phyloP scores from a whole-genome alignment of 371 early-diverging fungal genomes.

The Apophysomyces ossiformis region DNA sequence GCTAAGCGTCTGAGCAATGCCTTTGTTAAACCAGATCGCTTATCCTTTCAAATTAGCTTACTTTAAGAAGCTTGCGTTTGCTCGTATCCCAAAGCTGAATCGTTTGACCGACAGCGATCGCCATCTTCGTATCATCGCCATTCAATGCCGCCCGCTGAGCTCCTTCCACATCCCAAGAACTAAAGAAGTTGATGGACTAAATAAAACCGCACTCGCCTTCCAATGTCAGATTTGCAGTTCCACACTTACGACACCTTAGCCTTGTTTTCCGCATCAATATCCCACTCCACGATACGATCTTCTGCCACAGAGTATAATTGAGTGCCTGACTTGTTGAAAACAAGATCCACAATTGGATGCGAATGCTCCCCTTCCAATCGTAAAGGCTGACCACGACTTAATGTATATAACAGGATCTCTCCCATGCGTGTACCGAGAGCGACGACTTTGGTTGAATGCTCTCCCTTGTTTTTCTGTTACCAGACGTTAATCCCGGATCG shows the following conservation, averaged over 20 bases:
- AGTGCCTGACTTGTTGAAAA: constrained; percentile 47
- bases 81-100: constrained; percentile 60
- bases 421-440: constrained; percentile 61
- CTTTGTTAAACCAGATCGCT: neutral
- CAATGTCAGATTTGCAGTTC: too few relatives aligned
- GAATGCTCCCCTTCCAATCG: constrained; percentile 49
- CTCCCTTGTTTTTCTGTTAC: constrained; percentile 25
- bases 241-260: constrained; percentile 29
- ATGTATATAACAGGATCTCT: constrained; percentile 54
- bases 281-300: constrained; percentile 67
- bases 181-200: neutral
- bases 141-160: constrained; percentile 42
- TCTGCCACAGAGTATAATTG: constrained; percentile 56
- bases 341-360: constrained; percentile 59
- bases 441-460: constrained; percentile 39
- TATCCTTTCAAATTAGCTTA: neutral
- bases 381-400: constrained; percentile 47
- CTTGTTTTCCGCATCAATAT: constrained; percentile 48
- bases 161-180: constrained; percentile 10
- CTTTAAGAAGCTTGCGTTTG: constrained; percentile 38
- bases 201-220: too few relatives aligned
- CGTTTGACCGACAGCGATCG: constrained; percentile 52
- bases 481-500: constrained; percentile 14
- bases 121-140: constrained; percentile 45
- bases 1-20: constrained; percentile 40